These are phyloP conservation scores for Leptomonas seymouri DNA, from an alignment of 208 protist species.

Conservation along the genomic window DNA sequence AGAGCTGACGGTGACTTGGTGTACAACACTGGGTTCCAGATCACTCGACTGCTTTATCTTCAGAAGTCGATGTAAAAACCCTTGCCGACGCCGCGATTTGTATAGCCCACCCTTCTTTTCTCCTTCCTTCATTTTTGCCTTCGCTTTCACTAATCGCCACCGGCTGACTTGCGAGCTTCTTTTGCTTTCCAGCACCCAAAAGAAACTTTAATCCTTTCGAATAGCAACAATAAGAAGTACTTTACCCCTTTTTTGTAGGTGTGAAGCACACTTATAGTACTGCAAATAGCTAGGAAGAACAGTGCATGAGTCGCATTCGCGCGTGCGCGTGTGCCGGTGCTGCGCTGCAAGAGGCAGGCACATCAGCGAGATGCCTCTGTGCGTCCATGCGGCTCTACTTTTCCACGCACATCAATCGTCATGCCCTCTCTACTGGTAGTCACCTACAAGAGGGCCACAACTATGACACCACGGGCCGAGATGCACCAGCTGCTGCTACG, in stretches of 20 bases:
- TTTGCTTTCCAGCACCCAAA: no score
- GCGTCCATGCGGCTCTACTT: constrained; percentile 5
- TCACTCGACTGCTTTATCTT: no score
- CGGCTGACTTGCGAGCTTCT: no score
- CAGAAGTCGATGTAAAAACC: no score
- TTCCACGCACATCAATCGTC: neutral
- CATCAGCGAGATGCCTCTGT: neutral
- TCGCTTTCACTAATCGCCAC: neutral
- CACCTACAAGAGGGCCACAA: neutral
- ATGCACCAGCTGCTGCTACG: neutral
- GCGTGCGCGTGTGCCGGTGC: constrained; percentile 4
- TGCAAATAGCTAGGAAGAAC: neutral
- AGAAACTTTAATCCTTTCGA: no score
- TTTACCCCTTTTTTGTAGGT: no score
- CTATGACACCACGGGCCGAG: no score
- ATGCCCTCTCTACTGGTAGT: neutral
- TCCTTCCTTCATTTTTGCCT: neutral
- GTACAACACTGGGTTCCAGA: no score
- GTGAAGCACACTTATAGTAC: no score
- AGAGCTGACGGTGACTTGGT: no score
- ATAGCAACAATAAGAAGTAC: no score
- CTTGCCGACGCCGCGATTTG: neutral
- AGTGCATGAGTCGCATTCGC: neutral
- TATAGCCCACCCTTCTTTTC: neutral
- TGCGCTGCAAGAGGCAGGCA: neutral